phyloP scores from a whole-genome alignment of 1,284 basidiomycete genomes.

The Cystobasidium slooffiae region DNA sequence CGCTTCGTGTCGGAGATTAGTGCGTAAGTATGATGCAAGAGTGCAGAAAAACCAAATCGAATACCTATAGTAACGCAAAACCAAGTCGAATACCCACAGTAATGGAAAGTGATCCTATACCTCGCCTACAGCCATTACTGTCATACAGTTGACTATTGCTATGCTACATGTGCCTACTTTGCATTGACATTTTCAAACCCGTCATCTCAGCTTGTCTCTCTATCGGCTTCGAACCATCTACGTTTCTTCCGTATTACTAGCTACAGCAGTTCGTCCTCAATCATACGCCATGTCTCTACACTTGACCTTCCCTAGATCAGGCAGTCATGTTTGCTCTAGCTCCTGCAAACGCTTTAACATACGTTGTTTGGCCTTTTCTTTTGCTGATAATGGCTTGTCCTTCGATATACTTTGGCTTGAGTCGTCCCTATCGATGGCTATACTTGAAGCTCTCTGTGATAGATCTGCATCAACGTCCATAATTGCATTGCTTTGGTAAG shows the following conservation, averaged over 20 bases:
- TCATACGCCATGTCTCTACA: no score
- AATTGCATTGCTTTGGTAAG: neutral
- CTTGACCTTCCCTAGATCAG: neutral
- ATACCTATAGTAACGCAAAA: no score
- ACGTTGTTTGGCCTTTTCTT: slow-evolving; percentile 3
- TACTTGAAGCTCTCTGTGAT: neutral
- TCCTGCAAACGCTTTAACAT: slow-evolving; percentile 11
- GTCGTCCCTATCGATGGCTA: neutral
- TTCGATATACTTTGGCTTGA: neutral
- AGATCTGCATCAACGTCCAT: neutral
- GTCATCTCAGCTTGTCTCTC: no score
- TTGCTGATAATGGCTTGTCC: neutral
- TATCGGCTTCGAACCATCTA: no score
- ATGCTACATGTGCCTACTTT: neutral
- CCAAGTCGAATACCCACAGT: no score
- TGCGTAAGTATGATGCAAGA: neutral
- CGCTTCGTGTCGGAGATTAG: no score
- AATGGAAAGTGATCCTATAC: no score
- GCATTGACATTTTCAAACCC: neutral
- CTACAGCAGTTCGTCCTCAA: no score
- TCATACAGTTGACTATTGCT: neutral
- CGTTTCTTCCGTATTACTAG: no score
- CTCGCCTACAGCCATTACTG: no score
- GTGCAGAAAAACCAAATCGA: neutral
- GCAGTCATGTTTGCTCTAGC: neutral